Conservation (phyloP, 345 rosid species). For the Linum usitatissimum region DNA sequence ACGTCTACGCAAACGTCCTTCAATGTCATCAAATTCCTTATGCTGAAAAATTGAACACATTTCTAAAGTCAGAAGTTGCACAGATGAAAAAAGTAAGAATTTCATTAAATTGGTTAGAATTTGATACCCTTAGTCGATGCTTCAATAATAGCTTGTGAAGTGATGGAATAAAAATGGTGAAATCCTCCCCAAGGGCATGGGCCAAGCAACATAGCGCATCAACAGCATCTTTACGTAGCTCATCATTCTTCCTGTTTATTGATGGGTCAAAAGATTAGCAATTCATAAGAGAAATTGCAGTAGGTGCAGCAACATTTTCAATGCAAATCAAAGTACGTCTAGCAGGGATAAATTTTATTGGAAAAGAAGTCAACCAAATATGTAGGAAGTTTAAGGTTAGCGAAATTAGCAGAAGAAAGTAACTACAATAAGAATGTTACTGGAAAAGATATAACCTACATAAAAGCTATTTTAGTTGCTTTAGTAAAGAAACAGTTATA, state of each 20-base stretch:
- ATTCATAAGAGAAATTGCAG: not conserved
- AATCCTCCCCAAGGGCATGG: constrained; percentile 96
- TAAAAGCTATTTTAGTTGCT: not conserved
- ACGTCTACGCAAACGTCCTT: constrained; percentile 63
- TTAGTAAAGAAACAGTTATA: not conserved
- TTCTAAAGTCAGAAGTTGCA: not conserved
- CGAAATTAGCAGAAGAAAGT: no score
- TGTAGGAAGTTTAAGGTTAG: no score
- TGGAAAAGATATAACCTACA: no score
- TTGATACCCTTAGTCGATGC: constrained; percentile 53
- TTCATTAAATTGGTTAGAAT: constrained; percentile 2
- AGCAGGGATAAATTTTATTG: not conserved
- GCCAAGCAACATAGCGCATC: constrained; percentile 98
- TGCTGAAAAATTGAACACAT: constrained; percentile 44
- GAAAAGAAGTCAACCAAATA: not conserved
- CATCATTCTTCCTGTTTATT: constrained; percentile 66
- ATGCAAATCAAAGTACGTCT: not conserved
- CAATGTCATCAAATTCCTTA: constrained; percentile 92
- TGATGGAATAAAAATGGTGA: constrained; percentile 85
- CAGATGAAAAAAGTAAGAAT: not conserved
- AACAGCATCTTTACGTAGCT: constrained; percentile 88
- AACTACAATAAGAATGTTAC: no score
- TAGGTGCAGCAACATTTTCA: not conserved
- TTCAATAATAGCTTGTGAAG: constrained; percentile 75
- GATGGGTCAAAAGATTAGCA: not conserved